Evolutionary conservation across 306 rosid species (phyloP), one percentile per base, ranked within the genome.

Genomic region (Lagenaria siceraria): DNA sequence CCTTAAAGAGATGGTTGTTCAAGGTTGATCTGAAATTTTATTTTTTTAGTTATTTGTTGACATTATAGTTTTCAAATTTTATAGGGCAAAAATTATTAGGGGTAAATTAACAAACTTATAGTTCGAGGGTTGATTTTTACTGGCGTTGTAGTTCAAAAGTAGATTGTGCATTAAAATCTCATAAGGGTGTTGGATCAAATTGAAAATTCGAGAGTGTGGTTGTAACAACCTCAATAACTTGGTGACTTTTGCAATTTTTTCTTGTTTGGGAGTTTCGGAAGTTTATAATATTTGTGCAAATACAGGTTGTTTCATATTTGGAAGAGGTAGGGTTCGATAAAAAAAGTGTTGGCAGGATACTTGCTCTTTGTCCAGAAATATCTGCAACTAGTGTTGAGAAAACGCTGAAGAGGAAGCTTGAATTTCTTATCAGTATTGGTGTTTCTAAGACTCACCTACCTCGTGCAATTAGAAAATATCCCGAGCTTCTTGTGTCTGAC

Each of bases 301-400:
- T 85, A 25, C 88, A 91, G 98, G 88, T 91, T 59, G 81, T 91
- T 80, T 78, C 88, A 43, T 85, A 87, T 80, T 86, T 94, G 80
- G 88, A 90, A 89, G 87, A 82, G 77, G 61, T 87, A 56, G 95
- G 90, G 78, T 80, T 90, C 73, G 92, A 91, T 79, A 81, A 78
- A 87, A 90, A 89, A 85, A 77, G 82, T 35, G 78, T 84, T 21
- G 95, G 90, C 22, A 87, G 71, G 80, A 82, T 90, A 80, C 81
- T 94, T 71, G 81, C 80, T 62, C 96, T 96, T 48, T 90, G 97
- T 77, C 98, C 98, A 53, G 93, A 94, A 86, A 80, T 90, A 81
- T 94, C 88, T 82, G 89, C 92, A 31, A 78, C 90, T 79, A 90
- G 90, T 88, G 84, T 89, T 43, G 80, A 75, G 77, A 86, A 82